Evolutionary conservation across 2,329 filamentous ascomycete genomes (phyloP).

Genomic region (Pseudogymnoascus sp.): DNA sequence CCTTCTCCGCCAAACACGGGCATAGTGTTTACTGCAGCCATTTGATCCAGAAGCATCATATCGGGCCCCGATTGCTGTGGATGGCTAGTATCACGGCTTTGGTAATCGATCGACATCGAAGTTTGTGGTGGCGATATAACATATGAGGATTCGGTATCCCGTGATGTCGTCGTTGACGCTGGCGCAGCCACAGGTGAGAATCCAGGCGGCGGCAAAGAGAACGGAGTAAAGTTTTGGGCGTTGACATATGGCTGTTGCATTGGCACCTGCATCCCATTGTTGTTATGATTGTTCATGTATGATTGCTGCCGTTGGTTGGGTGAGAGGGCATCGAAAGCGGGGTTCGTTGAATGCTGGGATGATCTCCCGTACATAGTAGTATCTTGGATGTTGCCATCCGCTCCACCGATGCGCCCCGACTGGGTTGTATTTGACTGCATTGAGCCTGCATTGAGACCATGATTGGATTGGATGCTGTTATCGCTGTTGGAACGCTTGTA

Average conservation of each 20-base stretch:
- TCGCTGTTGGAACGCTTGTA: slow-evolving; percentile 29
- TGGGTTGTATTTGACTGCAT: background rate
- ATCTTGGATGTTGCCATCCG: slow-evolving; percentile 26
- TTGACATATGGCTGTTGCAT: slow-evolving; percentile 40
- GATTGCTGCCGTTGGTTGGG: slow-evolving; percentile 23
- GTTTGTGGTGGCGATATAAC: slow-evolving; percentile 17
- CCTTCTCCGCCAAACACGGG: slow-evolving; percentile 82
- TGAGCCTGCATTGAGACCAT: slow-evolving; percentile 15
- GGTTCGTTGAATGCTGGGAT: background rate
- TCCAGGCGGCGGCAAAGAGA: slow-evolving; percentile 56
- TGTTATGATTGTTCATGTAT: background rate
- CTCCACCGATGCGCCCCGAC: slow-evolving; percentile 1
- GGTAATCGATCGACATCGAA: slow-evolving; percentile 26
- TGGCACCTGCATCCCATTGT: slow-evolving; percentile 16
- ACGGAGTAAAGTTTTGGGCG: slow-evolving; percentile 55
- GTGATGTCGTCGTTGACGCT: slow-evolving; percentile 23
- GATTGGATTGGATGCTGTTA: slow-evolving; percentile 19
- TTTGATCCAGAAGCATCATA: slow-evolving; percentile 55
- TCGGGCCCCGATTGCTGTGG: slow-evolving; percentile 35
- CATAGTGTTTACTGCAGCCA: slow-evolving; percentile 60
- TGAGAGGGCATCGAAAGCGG: slow-evolving; percentile 13
- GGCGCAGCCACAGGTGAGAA: slow-evolving; percentile 38
- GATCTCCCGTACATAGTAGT: background rate
- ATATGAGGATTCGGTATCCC: slow-evolving; percentile 25
- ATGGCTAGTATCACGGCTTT: slow-evolving; percentile 28